phyloP scores from a whole-genome alignment of 139 green algal species.

The Chlamydomonas applanata region DNA sequence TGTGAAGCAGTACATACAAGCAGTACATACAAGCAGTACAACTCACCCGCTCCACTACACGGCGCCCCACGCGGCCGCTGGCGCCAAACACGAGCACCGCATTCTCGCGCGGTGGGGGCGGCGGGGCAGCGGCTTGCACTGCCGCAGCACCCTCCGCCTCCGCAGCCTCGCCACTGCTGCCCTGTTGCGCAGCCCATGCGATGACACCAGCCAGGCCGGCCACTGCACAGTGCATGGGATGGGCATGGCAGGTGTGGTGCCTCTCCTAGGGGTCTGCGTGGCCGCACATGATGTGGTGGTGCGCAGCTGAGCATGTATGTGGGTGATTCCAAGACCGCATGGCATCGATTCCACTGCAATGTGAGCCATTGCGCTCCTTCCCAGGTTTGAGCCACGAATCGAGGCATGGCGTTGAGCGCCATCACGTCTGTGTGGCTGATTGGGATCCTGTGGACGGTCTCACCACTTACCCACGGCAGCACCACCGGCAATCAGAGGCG shows the following conservation, averaged over 20 bases:
- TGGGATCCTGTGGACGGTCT: too few relatives aligned
- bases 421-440: too few relatives aligned
- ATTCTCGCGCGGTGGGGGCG: constrained; percentile 49
- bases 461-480: too few relatives aligned
- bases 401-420: neutral
- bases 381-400: too few relatives aligned
- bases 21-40: neutral
- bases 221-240: neutral
- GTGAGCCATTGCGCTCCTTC: too few relatives aligned
- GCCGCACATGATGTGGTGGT: neutral
- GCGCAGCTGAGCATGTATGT: too few relatives aligned
- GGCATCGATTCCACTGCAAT: too few relatives aligned
- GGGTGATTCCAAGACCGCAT: too few relatives aligned
- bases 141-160: neutral
- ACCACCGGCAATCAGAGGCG: too few relatives aligned
- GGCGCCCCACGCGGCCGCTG: constrained; percentile 62
- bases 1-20: neutral
- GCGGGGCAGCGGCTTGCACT: neutral
- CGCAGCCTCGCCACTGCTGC: neutral
- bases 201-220: neutral
- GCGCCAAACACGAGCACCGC: constrained; percentile 83
- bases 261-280: neutral
- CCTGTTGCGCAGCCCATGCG: neutral
- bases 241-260: neutral
- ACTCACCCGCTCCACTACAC: constrained; percentile 60